Percentiles rank a stretch among this genome's conserved stretches.
These are phyloP conservation scores for Chlorella sp. DNA, from an alignment of 139 green algal species.

Conservation along the genomic window DNA sequence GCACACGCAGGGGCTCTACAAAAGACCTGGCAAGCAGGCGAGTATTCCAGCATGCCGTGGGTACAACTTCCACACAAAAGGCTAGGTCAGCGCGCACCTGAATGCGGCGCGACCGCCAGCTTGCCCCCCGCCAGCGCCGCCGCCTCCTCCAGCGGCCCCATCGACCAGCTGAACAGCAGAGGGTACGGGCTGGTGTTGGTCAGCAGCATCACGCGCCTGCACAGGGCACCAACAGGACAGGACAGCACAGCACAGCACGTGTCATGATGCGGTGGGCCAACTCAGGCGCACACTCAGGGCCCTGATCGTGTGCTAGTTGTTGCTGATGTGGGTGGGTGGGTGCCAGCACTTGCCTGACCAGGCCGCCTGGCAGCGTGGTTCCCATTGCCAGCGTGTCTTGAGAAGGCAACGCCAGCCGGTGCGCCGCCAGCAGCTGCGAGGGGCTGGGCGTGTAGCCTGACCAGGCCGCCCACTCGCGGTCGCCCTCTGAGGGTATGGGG, in stretches of 20 bases:
- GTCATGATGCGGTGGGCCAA: too few species aligned
- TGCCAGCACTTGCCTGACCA: background rate
- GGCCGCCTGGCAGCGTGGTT: background rate
- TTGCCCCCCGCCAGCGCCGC: background rate
- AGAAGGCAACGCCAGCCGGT: background rate
- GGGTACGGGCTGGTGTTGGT: constrained; percentile 38
- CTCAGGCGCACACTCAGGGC: too few species aligned
- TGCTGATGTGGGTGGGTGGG: background rate
- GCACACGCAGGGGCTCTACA: too few species aligned
- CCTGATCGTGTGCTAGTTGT: too few species aligned
- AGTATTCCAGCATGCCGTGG: background rate
- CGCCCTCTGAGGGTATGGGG: background rate
- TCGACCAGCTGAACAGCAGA: constrained; percentile 28
- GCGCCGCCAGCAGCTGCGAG: background rate
- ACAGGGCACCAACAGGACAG: constrained; percentile 10
- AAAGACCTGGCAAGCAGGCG: too few species aligned
- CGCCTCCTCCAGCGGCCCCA: constrained; percentile 9
- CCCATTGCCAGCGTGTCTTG: background rate
- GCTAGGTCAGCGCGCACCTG: background rate
- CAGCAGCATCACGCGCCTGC: constrained; percentile 27
- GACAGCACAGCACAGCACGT: too few species aligned
- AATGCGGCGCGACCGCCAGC: background rate
- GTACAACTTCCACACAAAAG: background rate
- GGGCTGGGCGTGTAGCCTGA: constrained; percentile 15
- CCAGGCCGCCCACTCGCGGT: constrained; percentile 14